A percentile compares a stretch with the other conserved stretches of the same genome.
Evolutionary conservation across 2,329 filamentous ascomycete species (phyloP).

Genomic region (Amauroascus niger): DNA sequence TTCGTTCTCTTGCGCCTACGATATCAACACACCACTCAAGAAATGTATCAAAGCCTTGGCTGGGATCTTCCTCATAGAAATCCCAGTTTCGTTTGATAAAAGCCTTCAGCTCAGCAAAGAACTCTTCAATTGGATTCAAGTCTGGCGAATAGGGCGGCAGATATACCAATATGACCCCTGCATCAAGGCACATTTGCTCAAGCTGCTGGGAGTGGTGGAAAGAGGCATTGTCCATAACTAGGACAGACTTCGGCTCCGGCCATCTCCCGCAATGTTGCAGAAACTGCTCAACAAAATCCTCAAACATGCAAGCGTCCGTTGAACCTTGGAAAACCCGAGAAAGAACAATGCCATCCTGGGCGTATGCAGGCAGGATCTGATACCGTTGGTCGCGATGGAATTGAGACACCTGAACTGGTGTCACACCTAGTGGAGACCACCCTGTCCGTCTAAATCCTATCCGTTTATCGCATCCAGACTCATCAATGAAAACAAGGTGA

Average conservation of each 20-base stretch:
- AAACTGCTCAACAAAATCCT: constrained; percentile 26
- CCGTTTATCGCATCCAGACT: constrained; percentile 33
- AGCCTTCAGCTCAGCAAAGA: constrained; percentile 30
- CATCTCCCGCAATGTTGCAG: constrained; percentile 24
- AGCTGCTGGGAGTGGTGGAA: constrained; percentile 14
- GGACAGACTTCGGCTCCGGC: constrained; percentile 26
- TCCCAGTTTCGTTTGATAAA: constrained; percentile 27
- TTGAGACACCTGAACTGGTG: constrained; percentile 20
- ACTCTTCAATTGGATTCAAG: constrained; percentile 31
- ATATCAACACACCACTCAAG: constrained; percentile 24
- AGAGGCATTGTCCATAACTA: constrained; percentile 23
- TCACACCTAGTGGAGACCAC: constrained; percentile 28
- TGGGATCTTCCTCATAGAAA: constrained; percentile 18
- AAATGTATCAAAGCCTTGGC: constrained; percentile 22
- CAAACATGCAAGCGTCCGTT: constrained; percentile 25
- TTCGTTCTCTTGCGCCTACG: constrained; percentile 18
- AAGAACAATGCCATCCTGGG: constrained; percentile 25
- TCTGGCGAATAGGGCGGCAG: constrained; percentile 1
- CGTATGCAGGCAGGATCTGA: constrained; percentile 28
- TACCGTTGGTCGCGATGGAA: constrained; percentile 21
- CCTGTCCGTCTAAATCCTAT: constrained; percentile 27
- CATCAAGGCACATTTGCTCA: constrained; percentile 14
- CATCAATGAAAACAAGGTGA: constrained; percentile 31
- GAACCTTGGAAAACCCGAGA: constrained; percentile 25
- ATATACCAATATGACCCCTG: constrained; percentile 13